Base-by-base conservation (phyloP, 352 stramenopile genomes). In the Globisporangium perplexum region DNA sequence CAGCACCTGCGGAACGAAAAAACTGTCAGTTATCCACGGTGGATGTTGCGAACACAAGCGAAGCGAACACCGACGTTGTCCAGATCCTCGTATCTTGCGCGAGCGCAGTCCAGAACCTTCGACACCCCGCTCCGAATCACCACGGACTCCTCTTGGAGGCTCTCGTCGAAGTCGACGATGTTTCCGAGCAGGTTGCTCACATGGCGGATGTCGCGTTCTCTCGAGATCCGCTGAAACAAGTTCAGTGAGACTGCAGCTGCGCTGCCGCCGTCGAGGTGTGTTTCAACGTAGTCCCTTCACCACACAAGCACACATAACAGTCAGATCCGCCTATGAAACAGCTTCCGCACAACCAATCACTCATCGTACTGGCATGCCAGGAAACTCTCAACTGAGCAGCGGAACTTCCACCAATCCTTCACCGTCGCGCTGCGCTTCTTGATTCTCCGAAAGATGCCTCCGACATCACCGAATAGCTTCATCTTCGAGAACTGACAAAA, bases 111-210 rank as follows among this genome's bases (percentile, higher is more conserved):
- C 41, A 95, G 61, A 44, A 72, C 62, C 50, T 85, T 72, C 7
- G 85, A 93, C 31, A 95, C 67, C 10, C 77, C 85, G 31, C 66
- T 79, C 58, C 78, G 68, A 50, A 95, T 88, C 42, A 88, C 68
- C 14, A 92, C 60, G 0, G 42, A 67, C 6, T 61, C 68, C 62
- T 91, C 77, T 62, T 77, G 63, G 23, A 73, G 55, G 23, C 76
- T 93, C 50, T 89, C 81, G 49, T 93, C 81, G 23, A 95, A 86
- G 46, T 93, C 82, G 30, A 95, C 77, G 39, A 95, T 66, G 47
- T 93, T 93, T 33, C 74, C 71, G 18, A 95, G 61, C n/a, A 95
- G 57, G 31, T 93, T 93, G 59, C 66, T 83, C 46, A 91, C 62
- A 30, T 90, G 67, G 28, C 76, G 47, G 22, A 84, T 60, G 17